Evolutionary conservation across 257 asterid genomes (phyloP), one percentile per base, ranked within the genome.

Genomic region (Plantago major): DNA sequence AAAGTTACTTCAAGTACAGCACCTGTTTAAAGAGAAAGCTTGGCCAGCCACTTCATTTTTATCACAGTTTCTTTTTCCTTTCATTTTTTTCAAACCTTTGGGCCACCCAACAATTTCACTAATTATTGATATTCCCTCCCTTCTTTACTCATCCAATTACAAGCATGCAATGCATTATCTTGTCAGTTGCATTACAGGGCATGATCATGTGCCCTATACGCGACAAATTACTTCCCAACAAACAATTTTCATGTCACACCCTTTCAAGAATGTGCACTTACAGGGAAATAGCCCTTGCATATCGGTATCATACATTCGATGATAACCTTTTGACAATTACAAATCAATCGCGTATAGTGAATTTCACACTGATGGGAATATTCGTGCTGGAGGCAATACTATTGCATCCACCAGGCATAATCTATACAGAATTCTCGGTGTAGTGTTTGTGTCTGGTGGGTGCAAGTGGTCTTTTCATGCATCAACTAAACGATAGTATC

Each of bases 41-140:
- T 60, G 17, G 12, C 22, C 40, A 55, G 43, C n/a, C 47, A 22
- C 68, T 64, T 70, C 73, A 58, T 55, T 71, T 33, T 7, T 33
- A 4, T 5, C 67, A 42, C 63, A 18, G 18, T 66, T 66, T 61
- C 64, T 52, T 55, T 58, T 63, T 70, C 15, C 46, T 70, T 56
- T 48, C 61, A 54, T 33, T 33, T 79, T 19, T 81, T 82, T 78
- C 86, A 73, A 76, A 75, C 82, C 74, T 79, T 76, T 66, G 83
- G 81, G 74, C 84, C 85, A 76, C 81, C 22, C 71, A 70, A 17
- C 68, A 58, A 60, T 63, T 61, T 56, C 66, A 46, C 63, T 67
- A 48, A 68, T 65, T 64, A 64, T 66, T 69, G 15, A 60, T 76
- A 74, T 72, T 76, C 82, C 68, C 55, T 54, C 10, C 19, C 67